Conservation (phyloP, 345 rosid species). For the Geranium rotundifolium region DNA sequence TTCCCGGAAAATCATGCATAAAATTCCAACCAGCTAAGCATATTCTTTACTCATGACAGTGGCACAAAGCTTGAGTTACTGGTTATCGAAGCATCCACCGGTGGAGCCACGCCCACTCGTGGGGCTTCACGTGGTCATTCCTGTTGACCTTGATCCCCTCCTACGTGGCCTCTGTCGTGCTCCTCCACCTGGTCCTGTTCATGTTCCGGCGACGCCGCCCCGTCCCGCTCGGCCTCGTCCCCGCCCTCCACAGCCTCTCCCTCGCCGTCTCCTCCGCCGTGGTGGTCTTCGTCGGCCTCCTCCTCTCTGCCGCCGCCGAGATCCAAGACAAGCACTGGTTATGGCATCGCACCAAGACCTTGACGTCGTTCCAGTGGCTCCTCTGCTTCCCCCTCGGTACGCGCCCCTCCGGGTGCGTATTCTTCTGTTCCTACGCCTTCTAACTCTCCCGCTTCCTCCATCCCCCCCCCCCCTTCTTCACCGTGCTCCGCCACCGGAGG, state of each 20-base stretch:
- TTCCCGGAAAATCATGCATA: too few species aligned
- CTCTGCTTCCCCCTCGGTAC: too few species aligned
- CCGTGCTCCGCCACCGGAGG: conserved; percentile 38
- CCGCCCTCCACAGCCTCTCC: conserved; percentile 64
- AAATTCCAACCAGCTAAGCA: too few species aligned
- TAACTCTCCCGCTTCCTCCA: conserved; percentile 84
- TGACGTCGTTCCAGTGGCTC: conserved; percentile 67
- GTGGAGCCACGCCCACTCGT: conserved; percentile 67
- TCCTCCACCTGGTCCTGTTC: conserved; percentile 45
- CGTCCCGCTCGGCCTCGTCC: conserved; percentile 65
- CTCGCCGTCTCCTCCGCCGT: conserved; percentile 49
- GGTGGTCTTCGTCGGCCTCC: conserved; percentile 58
- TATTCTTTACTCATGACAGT: neutral
- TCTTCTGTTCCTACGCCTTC: conserved; percentile 88
- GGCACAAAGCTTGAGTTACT: conserved; percentile 22
- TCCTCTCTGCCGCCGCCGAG: conserved; percentile 69
- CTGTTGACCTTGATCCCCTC: conserved; percentile 44
- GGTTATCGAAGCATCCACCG: conserved; percentile 77
- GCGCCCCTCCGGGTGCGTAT: conserved; percentile 98
- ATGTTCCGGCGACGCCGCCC: conserved; percentile 23
- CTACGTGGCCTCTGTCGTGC: conserved; percentile 37
- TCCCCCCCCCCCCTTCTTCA: conserved; percentile 54
- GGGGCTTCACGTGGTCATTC: conserved; percentile 90
- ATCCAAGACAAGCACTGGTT: conserved; percentile 81
- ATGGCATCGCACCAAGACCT: conserved; percentile 50